phyloP scores from a whole-genome alignment of 805 yeast genomes.

The Nematodospora valgi region DNA sequence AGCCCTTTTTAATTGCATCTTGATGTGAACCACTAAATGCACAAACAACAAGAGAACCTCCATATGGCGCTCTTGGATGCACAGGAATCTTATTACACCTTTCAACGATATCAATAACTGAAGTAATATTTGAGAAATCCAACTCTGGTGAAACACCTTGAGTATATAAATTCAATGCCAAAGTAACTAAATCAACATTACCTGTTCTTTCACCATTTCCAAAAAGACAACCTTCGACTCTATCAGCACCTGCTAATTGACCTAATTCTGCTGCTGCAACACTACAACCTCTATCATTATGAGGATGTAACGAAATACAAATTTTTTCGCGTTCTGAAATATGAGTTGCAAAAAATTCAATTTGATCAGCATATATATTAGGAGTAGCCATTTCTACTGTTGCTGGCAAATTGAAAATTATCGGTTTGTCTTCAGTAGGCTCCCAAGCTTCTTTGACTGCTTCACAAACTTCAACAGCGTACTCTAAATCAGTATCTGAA shows the following conservation, averaged over 20 bases:
- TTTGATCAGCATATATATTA: constrained; percentile 75
- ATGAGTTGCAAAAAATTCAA: constrained; percentile 67
- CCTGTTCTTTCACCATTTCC: constrained; percentile 88
- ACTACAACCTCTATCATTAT: constrained; percentile 81
- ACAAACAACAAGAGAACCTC: constrained; percentile 74
- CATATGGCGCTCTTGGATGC: constrained; percentile 74
- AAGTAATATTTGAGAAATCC: constrained; percentile 67
- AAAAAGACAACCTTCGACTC: constrained; percentile 80
- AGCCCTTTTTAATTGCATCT: constrained; percentile 69
- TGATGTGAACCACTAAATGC: constrained; percentile 77
- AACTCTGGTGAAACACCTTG: constrained; percentile 71
- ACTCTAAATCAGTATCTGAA: constrained; percentile 70
- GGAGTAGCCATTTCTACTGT: constrained; percentile 79
- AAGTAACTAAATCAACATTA: constrained; percentile 73
- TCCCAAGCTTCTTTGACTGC: constrained; percentile 79
- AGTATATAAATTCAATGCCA: constrained; percentile 75
- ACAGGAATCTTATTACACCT: constrained; percentile 76
- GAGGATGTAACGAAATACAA: constrained; percentile 68
- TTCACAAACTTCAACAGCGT: constrained; percentile 73
- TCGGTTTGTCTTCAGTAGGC: constrained; percentile 70
- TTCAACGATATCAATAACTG: constrained; percentile 66
- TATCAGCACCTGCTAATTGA: constrained; percentile 77
- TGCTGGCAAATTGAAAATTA: constrained; percentile 76
- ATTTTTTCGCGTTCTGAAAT: constrained; percentile 71
- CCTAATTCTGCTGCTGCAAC: constrained; percentile 82